Conservation (phyloP, 192 early-diverging fungal species). For the Thamnidium elegans region DNA sequence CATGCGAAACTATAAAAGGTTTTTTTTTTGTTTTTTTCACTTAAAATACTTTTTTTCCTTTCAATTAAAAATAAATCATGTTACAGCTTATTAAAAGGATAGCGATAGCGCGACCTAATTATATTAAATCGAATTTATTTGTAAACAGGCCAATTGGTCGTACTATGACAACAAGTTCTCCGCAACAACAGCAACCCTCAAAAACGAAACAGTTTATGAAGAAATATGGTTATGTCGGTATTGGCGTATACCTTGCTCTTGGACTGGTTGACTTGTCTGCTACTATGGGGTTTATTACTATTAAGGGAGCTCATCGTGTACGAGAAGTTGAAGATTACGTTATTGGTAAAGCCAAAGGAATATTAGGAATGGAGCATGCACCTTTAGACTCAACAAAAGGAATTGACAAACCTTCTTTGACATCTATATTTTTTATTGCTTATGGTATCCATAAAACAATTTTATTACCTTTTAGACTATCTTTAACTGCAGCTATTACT, state of each 20-base stretch:
- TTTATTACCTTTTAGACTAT: conserved; percentile 51
- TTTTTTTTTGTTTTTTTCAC: no score
- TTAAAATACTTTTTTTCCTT: no score
- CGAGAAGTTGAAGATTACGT: conserved; percentile 47
- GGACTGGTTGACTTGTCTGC: conserved; percentile 45
- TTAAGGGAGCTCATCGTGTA: conserved; percentile 47
- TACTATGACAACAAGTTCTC: no score
- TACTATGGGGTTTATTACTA: conserved; percentile 45
- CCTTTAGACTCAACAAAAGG: conserved; percentile 16
- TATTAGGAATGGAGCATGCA: conserved; percentile 25
- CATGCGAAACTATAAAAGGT: no score
- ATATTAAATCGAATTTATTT: no score
- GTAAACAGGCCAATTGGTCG: no score
- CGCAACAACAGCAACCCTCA: not conserved
- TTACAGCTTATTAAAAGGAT: no score
- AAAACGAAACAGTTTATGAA: conserved; percentile 43
- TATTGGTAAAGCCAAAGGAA: conserved; percentile 26
- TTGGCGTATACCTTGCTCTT: conserved; percentile 48
- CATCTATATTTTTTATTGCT: conserved; percentile 52
- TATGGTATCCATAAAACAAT: conserved; percentile 63
- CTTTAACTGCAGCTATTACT: conserved; percentile 52
- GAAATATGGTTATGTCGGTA: conserved; percentile 48
- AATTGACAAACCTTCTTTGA: conserved; percentile 36
- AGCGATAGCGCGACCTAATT: no score
- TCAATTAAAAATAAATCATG: no score